These are phyloP conservation scores for Aspergillus sp. DNA, from an alignment of 2,329 filamentous ascomycete genomes.

Conservation along the genomic window DNA sequence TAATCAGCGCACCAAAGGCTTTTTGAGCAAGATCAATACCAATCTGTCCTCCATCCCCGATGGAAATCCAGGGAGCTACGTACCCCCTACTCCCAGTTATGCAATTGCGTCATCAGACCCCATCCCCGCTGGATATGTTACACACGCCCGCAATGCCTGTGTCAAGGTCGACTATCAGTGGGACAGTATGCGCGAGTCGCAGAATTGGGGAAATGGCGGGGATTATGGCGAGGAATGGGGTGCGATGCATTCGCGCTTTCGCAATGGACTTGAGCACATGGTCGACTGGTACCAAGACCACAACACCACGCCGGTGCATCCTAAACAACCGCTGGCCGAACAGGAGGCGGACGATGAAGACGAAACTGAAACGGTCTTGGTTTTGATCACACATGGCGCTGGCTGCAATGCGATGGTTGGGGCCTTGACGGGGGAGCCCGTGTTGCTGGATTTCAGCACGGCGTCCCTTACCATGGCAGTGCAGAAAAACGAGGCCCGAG, in stretches of 20 bases:
- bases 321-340: conserved; percentile 7
- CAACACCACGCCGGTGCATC: conserved; percentile 13
- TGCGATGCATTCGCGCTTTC: conserved; percentile 84
- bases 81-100: conserved; percentile 70
- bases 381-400: conserved; percentile 88
- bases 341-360: conserved; percentile 51
- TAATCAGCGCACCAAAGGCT: conserved; percentile 11
- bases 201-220: conserved; percentile 81
- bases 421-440: conserved; percentile 82
- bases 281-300: conserved; percentile 70
- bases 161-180: conserved; percentile 86
- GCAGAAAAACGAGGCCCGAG: conserved; percentile 40
- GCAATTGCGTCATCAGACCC: conserved; percentile 70
- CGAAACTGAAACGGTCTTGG: conserved; percentile 65
- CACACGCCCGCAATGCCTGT: conserved; percentile 82
- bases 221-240: conserved; percentile 91
- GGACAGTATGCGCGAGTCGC: conserved; percentile 76
- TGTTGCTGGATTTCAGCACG: conserved; percentile 80
- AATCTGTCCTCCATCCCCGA: conserved; percentile 21
- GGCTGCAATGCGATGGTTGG: conserved; percentile 94
- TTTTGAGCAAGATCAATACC: conserved; percentile 26
- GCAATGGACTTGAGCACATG: conserved; percentile 67
- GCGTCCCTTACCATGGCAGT: conserved; percentile 86
- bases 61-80: conserved; percentile 46
- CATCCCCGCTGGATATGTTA: conserved; percentile 80